phyloP scores from a whole-genome alignment of 257 asterid species.

The Solanum dulcamara region DNA sequence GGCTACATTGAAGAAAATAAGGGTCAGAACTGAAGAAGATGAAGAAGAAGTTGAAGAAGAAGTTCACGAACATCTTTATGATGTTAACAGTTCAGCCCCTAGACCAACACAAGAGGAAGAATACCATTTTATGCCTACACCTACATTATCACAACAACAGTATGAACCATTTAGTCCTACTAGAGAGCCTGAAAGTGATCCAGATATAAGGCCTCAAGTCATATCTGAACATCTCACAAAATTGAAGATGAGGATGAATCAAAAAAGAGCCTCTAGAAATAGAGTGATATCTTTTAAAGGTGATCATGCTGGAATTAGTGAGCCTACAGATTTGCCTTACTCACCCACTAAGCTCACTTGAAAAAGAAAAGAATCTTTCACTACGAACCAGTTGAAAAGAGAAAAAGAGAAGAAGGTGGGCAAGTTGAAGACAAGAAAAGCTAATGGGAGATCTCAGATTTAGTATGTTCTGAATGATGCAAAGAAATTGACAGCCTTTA shows the following conservation, averaged over 20 bases:
- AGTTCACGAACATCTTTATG: not conserved
- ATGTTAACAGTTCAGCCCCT: not conserved
- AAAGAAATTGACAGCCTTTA: not conserved
- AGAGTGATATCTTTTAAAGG: not conserved
- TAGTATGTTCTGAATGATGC: not conserved
- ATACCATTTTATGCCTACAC: not conserved
- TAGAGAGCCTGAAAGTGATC: not conserved
- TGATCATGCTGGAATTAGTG: not conserved
- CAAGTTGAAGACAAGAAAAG: not conserved
- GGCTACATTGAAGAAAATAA: not conserved
- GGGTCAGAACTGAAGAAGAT: not conserved
- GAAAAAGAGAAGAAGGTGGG: not conserved
- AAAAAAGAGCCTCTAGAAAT: not conserved
- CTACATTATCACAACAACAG: not conserved
- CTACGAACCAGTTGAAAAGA: not conserved
- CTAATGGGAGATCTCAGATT: not conserved
- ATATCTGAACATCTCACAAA: not conserved
- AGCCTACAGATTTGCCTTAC: not conserved
- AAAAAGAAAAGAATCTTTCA: not conserved
- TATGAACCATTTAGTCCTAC: not conserved
- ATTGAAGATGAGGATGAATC: not conserved
- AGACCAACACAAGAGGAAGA: not conserved
- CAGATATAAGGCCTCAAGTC: not conserved
- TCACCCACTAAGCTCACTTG: not conserved
- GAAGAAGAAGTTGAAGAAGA: not conserved